Base-by-base conservation (phyloP, 305 asterid genomes). In the Vinca major region DNA sequence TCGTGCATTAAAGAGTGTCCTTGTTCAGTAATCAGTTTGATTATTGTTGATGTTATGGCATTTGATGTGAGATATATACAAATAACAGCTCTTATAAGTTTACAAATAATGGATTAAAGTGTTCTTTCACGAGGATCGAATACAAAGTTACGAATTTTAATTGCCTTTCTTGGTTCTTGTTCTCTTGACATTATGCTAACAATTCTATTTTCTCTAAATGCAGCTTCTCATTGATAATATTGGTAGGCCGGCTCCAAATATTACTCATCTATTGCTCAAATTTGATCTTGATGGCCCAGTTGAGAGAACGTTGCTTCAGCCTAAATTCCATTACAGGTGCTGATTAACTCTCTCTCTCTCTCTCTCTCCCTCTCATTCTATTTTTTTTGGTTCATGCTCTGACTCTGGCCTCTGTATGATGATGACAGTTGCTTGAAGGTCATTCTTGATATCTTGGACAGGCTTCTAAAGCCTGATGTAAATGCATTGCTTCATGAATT, bases 401-500 rank as follows among this genome's bases (percentile, higher is more conserved):
- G 65, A 65, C 65, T 66, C 62, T 51, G 70, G 67, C 75, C 45
- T 65, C 11, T 40, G n/a, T 60, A 47, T 70, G 62, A 73, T 74
- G 53, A 67, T 55, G 78, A 49, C 77, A 93, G 99, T 86, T 91
- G 97, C 80, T 84, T 93, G 89, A 91, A 91, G 92, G 92, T 93
- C 80, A 84, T 89, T 83, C 97, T 93, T 72, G 96, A 89, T 64
- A 76, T 88, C 69, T 75, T 93, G 86, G 96, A 91, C 71, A 88
- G 81, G 73, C 89, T 87, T 70, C 75, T 79, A 73, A 93, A 84
- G 81, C 96, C 97, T 65, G 97, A 89, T 37, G 83, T 84, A 78
- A 91, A 93, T 77, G 92, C 92, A n/a, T 66, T 82, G 78, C 96
- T 93, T 82, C 91, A 91, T 77, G 99, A 93, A 81, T 93, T 91